phyloP scores from a whole-genome alignment of 345 rosid species.

The Lumnitzera racemosa region DNA sequence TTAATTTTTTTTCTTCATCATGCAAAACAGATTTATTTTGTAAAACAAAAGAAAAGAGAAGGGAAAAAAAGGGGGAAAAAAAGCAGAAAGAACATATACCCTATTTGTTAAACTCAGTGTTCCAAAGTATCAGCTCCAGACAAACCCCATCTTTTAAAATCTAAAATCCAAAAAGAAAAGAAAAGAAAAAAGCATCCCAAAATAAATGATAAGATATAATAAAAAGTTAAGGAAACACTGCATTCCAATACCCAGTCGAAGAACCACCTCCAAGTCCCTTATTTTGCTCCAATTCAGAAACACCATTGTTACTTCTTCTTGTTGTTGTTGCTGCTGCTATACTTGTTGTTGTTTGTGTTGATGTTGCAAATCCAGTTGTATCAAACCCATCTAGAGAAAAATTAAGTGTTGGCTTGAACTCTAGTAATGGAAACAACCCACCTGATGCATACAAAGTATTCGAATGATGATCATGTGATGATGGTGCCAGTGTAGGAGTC shows the following conservation, averaged over 20 bases:
- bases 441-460: not conserved
- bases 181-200: conserved; percentile 1
- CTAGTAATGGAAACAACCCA: conserved; percentile 2
- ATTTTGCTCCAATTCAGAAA: conserved; percentile 28
- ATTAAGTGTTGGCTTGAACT: conserved; percentile 16
- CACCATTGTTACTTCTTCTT: conserved; percentile 11
- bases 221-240: conserved; percentile 23
- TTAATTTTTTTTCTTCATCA: too few species aligned
- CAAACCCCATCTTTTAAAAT: not conserved
- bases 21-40: too few species aligned
- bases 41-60: not conserved
- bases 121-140: too few species aligned
- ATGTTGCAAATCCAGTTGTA: conserved; percentile 15
- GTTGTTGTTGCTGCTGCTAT: conserved; percentile 20
- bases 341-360: conserved; percentile 27
- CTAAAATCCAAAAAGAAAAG: not conserved
- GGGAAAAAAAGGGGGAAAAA: not conserved
- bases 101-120: conserved; percentile 4
- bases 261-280: conserved; percentile 27
- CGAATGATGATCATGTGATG: conserved; percentile 1
- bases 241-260: conserved; percentile 43
- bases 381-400: conserved; percentile 39
- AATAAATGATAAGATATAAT: too few species aligned
- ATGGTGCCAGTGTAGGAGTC: not conserved
- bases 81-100: conserved; percentile 2